phyloP scores from a whole-genome alignment of 805 yeast species.

The Maudiozyma bulderi region DNA sequence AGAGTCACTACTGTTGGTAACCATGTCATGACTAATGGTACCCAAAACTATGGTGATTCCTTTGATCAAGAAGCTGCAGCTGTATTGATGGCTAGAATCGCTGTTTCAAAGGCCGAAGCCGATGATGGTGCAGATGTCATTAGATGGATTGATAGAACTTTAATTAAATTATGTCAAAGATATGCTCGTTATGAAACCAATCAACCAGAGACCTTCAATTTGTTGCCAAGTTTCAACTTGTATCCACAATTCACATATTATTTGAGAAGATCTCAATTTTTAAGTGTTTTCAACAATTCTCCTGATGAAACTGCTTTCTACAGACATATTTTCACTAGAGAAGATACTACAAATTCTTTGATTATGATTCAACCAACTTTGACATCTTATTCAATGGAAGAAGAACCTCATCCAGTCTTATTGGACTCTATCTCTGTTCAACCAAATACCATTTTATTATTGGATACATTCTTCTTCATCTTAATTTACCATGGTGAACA shows the following conservation, averaged over 20 bases:
- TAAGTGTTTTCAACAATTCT: slow-evolving; percentile 93
- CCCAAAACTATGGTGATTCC: slow-evolving; percentile 46
- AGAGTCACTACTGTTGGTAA: slow-evolving; percentile 81
- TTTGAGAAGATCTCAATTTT: slow-evolving; percentile 89
- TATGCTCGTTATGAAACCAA: slow-evolving; percentile 91
- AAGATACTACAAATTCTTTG: slow-evolving; percentile 84
- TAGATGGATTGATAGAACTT: slow-evolving; percentile 89
- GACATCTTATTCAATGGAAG: slow-evolving; percentile 72
- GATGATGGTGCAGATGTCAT: slow-evolving; percentile 90
- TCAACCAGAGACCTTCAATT: slow-evolving; percentile 70
- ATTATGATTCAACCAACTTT: slow-evolving; percentile 97
- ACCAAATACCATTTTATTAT: slow-evolving; percentile 74
- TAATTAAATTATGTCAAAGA: slow-evolving; percentile 81
- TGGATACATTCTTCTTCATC: slow-evolving; percentile 95
- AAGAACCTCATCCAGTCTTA: slow-evolving; percentile 83
- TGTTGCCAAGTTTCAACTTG: slow-evolving; percentile 73
- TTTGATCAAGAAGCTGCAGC: slow-evolving; percentile 99
- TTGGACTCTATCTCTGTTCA: slow-evolving; percentile 88
- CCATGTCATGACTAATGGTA: slow-evolving; percentile 43
- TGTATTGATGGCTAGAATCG: slow-evolving; percentile 82
- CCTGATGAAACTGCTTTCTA: slow-evolving; percentile 98
- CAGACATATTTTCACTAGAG: slow-evolving; percentile 83
- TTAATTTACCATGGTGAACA: slow-evolving; percentile 92
- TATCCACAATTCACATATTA: slow-evolving; percentile 95
- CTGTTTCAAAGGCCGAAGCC: slow-evolving; percentile 69